Conservation (phyloP, 73 alveolate genomes). For the Paramecium pentaurelia region DNA sequence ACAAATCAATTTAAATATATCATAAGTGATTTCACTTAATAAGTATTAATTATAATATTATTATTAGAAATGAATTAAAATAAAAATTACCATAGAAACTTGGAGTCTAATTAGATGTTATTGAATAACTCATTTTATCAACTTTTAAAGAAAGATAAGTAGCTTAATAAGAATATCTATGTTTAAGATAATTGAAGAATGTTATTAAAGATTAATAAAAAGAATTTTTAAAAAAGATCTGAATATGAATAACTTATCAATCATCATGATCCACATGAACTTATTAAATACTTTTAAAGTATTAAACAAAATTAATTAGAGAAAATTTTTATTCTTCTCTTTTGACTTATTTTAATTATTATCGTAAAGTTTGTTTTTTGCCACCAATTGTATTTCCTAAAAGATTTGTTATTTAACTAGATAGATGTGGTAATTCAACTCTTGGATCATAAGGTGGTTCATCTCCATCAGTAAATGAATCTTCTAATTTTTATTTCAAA, state of each 20-base stretch:
- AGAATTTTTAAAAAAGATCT: neutral
- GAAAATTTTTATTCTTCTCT: slow-evolving; percentile 18
- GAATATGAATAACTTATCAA: neutral
- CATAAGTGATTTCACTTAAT: neutral
- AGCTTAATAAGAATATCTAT: neutral
- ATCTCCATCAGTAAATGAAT: slow-evolving; percentile 38
- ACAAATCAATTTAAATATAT: neutral
- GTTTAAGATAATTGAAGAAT: neutral
- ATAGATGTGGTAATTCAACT: slow-evolving; percentile 1
- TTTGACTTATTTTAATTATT: neutral
- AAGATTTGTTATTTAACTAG: neutral
- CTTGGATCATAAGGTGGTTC: slow-evolving; percentile 24
- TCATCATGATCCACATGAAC: slow-evolving; percentile 9
- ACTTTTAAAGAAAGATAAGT: neutral
- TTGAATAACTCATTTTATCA: neutral
- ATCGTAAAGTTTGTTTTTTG: neutral
- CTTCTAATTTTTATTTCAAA: slow-evolving; percentile 18
- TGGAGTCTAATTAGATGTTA: neutral
- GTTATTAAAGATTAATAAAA: neutral
- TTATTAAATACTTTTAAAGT: slow-evolving; percentile 11
- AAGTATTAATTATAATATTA: neutral
- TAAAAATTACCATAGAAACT: neutral
- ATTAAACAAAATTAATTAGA: neutral
- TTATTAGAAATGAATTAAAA: neutral
- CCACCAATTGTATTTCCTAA: neutral